phyloP scores from a whole-genome alignment of 805 yeast species.

The Pichia sporocuriosa region DNA sequence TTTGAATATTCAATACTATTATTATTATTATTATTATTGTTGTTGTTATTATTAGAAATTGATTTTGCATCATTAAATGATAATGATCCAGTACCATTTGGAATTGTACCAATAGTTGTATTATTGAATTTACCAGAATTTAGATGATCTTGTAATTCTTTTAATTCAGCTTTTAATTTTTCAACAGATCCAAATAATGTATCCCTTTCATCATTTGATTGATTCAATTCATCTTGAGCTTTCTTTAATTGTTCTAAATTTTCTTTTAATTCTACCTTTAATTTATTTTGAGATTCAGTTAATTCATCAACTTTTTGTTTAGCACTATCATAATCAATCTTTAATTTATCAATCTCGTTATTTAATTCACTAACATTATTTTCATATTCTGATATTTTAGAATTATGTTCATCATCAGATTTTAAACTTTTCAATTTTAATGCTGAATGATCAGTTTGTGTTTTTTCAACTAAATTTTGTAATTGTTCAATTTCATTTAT shows the following conservation, averaged over 20 bases:
- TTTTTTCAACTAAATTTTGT: conserved; percentile 46
- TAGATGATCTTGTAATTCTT: conserved; percentile 28
- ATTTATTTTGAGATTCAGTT: conserved; percentile 50
- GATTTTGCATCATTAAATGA: conserved; percentile 12
- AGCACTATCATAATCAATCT: conserved; percentile 51
- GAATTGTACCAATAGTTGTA: conserved; percentile 10
- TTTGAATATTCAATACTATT: background rate
- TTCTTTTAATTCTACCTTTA: conserved; percentile 56
- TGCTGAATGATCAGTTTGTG: conserved; percentile 44
- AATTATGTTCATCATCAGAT: conserved; percentile 39
- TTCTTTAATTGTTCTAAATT: conserved; percentile 55
- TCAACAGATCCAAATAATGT: conserved; percentile 59
- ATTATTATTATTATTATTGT: no score
- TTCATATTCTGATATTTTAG: conserved; percentile 41
- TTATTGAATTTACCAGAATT: conserved; percentile 15
- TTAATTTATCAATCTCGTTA: conserved; percentile 48
- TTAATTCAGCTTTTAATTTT: conserved; percentile 39
- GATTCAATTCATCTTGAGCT: conserved; percentile 52
- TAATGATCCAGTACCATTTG: conserved; percentile 12
- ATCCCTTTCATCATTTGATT: conserved; percentile 56
- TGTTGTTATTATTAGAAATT: background rate
- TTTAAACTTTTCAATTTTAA: conserved; percentile 51
- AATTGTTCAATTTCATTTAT: conserved; percentile 52
- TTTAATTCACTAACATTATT: conserved; percentile 44
- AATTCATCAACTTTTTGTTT: conserved; percentile 54